Evolutionary conservation across 2,329 filamentous ascomycete species (phyloP), one percentile per base, ranked within the genome.

Genomic region (Beauveria caledonica): DNA sequence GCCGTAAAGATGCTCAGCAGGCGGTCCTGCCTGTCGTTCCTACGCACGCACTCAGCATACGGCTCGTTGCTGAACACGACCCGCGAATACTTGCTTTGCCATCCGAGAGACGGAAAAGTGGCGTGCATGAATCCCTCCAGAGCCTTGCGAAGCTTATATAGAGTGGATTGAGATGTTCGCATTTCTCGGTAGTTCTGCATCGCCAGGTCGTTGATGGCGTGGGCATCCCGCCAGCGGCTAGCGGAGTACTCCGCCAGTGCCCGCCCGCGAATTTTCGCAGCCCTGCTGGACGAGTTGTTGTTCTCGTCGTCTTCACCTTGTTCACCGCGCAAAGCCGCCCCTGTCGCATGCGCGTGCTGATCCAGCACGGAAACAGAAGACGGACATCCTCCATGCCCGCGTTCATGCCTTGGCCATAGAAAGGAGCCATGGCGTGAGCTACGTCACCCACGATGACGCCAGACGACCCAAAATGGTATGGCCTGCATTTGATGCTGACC

Each of bases 321-420:
- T 19, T 5, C 5, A 3, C n/a, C 15, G 15, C 15, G 7, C 3
- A 5, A 7, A 44, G 17, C 17, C 6, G 40, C 40, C 17, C 19
- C 2, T 19, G 15, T 19, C 5, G 3, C 39, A 17, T 45, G 21
- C 9, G 27, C 21, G 65, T 92, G 79, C 65, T 84, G 82, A 73
- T 97, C 92, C 1, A 97, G 79, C 48, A 88, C 80, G 0, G 86
- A 84, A 74, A 96, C 1, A 99, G 82, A 6, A 96, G 86, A 7
- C 88, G 86, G 11, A 99, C 92, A 68, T 97, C 93, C 76, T 99
- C 94, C 45, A 99, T 84, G 0, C 94, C 94, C 0, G 93, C 89
- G 70, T 99, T 99, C 86, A 99, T 95, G 44, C 94, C 94, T 73
- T 99, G 94, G 0, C 94, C 94, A 72, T 97, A 99, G 74, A 99